A percentile compares a stretch with the other conserved stretches of the same genome.
Evolutionary conservation across 2,329 filamentous ascomycete genomes (phyloP).

Genomic region (Ophiostoma sp.): DNA sequence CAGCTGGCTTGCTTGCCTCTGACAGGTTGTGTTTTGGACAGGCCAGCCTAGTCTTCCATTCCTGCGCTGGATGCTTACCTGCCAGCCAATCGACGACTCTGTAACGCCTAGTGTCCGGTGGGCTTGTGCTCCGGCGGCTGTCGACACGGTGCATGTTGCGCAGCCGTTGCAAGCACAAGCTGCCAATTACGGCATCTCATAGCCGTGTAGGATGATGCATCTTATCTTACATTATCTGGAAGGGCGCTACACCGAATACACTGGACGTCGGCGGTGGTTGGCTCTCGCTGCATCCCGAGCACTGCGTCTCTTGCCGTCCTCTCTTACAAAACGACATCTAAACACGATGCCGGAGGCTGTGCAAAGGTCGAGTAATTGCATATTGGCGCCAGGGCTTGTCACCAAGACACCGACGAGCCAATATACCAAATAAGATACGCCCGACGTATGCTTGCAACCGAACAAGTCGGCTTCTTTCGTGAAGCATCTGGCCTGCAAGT

Average conservation of each 20-base stretch:
- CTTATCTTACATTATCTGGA: not conserved
- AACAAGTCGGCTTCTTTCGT: not conserved
- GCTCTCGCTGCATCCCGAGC: not conserved
- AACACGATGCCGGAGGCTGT: slow-evolving; percentile 5
- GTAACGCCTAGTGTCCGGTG: slow-evolving; percentile 6
- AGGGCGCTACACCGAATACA: no score
- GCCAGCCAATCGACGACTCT: slow-evolving; percentile 5
- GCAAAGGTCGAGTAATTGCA: not conserved
- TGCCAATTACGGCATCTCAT: not conserved
- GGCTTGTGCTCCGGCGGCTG: slow-evolving; percentile 3
- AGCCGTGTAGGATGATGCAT: not conserved
- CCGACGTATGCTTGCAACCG: not conserved
- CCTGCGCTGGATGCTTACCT: not conserved
- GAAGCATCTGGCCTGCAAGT: not conserved
- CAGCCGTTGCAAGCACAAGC: not conserved
- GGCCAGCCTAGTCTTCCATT: not conserved
- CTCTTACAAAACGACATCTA: not conserved
- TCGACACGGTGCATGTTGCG: not conserved
- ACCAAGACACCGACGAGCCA: not conserved
- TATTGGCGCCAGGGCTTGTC: slow-evolving; percentile 8
- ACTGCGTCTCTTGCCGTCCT: not conserved
- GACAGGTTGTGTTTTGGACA: slow-evolving; percentile 22
- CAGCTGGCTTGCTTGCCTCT: slow-evolving; percentile 16
- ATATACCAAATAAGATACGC: no score
- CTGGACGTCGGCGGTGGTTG: not conserved